Evolutionary conservation across 768 basidiomycete genomes (phyloP).

Genomic region (Pulveroboletus sp.): DNA sequence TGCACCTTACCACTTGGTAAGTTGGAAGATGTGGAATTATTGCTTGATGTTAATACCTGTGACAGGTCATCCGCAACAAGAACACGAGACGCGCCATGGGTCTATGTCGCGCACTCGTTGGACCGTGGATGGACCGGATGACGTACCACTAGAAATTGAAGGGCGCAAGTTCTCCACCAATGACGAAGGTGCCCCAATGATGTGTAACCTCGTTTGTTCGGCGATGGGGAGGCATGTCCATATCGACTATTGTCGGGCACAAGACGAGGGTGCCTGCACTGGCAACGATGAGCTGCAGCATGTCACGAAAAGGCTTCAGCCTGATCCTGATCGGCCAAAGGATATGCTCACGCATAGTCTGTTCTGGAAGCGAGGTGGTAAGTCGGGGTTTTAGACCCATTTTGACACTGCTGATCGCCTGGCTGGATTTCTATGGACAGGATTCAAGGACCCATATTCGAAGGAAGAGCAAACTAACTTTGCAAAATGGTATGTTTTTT

Average conservation of each 20-base stretch:
- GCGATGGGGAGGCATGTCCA: constrained; percentile 56
- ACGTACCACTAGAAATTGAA: constrained; percentile 46
- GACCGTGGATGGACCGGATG: constrained; percentile 52
- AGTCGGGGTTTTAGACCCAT: not conserved
- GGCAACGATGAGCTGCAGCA: constrained; percentile 45
- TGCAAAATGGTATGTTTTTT: constrained; percentile 45
- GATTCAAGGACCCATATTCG: constrained; percentile 63
- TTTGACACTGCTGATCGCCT: not conserved
- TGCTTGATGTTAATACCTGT: not conserved
- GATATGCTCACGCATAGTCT: constrained; percentile 52
- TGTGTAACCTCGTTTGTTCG: constrained; percentile 55
- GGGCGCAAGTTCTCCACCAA: constrained; percentile 51
- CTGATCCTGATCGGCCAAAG: constrained; percentile 45
- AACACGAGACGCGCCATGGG: constrained; percentile 61
- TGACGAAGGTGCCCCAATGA: constrained; percentile 59
- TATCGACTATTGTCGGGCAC: constrained; percentile 51
- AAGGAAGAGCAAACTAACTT: constrained; percentile 54
- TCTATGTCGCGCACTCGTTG: constrained; percentile 59
- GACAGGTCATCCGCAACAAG: constrained; percentile 53
- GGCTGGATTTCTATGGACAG: constrained; percentile 26
- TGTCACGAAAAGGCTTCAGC: constrained; percentile 38
- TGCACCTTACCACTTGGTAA: constrained; percentile 55
- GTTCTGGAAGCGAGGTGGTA: constrained; percentile 59
- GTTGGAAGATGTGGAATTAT: not conserved
- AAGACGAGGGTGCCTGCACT: constrained; percentile 34